Conservation (phyloP, 257 asterid species). For the Oldenlandia corymbosa region DNA sequence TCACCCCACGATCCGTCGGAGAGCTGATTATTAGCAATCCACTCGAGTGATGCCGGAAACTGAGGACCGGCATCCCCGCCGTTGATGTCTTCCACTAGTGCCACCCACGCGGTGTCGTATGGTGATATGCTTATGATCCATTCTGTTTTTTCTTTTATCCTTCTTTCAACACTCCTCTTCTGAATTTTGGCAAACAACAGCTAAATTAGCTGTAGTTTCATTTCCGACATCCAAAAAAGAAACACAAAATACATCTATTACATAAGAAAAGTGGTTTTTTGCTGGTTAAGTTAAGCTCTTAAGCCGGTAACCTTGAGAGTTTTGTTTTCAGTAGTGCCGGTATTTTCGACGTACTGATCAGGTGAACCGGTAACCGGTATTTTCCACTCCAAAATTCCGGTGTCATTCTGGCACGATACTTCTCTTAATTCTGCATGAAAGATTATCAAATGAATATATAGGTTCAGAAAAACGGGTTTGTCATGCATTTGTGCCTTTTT, state of each 20-base stretch:
- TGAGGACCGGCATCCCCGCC: slow-evolving; percentile 46
- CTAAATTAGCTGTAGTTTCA: neutral
- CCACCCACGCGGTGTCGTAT: slow-evolving; percentile 98
- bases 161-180: slow-evolving; percentile 18
- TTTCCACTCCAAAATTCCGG: slow-evolving; percentile 49
- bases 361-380: no score
- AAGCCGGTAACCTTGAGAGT: slow-evolving; percentile 24
- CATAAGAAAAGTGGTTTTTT: neutral
- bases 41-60: slow-evolving; percentile 58
- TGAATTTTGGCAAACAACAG: neutral
- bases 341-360: slow-evolving; percentile 41
- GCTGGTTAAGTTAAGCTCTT: neutral
- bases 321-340: slow-evolving; percentile 28
- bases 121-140: slow-evolving; percentile 54
- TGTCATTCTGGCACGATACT: slow-evolving; percentile 37
- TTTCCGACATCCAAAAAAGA: neutral
- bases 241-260: neutral
- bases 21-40: slow-evolving; percentile 73
- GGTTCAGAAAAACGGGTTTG: no score
- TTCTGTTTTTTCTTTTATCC: slow-evolving; percentile 26
- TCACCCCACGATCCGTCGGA: slow-evolving; percentile 97
- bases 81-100: slow-evolving; percentile 50
- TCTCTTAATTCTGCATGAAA: slow-evolving; percentile 37
- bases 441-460: no score
- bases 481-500: no score